Base-by-base conservation (phyloP, 2,329 filamentous ascomycete genomes). In the Zymoseptoria passerinii region DNA sequence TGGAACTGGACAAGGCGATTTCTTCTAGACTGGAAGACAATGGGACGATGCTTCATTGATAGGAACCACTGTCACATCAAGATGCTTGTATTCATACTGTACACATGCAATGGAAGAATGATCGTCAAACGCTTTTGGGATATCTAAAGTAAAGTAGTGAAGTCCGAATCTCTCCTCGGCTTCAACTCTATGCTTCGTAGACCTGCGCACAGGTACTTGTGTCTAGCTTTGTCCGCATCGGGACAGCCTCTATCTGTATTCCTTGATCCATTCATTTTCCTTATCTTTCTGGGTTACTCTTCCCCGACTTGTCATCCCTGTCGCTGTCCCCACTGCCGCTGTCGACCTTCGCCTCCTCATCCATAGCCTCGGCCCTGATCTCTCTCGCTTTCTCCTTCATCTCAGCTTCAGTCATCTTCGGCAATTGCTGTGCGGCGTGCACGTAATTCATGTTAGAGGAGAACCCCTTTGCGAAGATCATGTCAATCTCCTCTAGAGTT, bases 391-490 rank as follows among this genome's bases (percentile, higher is more conserved):
- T 68, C 16, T 64, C 65, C 27, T 70, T 67, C 29, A 75, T 70
- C 54, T 73, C 72, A 4, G 65, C 60, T 48, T 73, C 71, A 35
- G 68, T 67, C 52, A 75, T 63, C 28, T 59, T 52, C 6, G 73
- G 73, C 8, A 74, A 65, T 58, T 74, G 68, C 63, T 73, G 68
- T 1, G 72, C 70, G 9, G 73, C 73, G 4, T 61, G 61, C 16
- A 75, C 72, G 56, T 74, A 75, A 59, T 61, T 69, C 60, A 70
- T 74, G 27, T 66, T 63, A 55, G 64, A 62, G 4, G 54, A 44
- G 59, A 57, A 62, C n/a, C 64, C 64, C 57, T 66, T 66, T 48
- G 63, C 65, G 52, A 65, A 66, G 55, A 66, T 63, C 6, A 60
- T 55, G 40, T 68, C 66, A 8, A 69, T 68, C 55, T 68, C 67